Evolutionary conservation across 2,329 filamentous ascomycete genomes (phyloP), one percentile per base, ranked within the genome.

Genomic region (Epicoccum sorghinum): DNA sequence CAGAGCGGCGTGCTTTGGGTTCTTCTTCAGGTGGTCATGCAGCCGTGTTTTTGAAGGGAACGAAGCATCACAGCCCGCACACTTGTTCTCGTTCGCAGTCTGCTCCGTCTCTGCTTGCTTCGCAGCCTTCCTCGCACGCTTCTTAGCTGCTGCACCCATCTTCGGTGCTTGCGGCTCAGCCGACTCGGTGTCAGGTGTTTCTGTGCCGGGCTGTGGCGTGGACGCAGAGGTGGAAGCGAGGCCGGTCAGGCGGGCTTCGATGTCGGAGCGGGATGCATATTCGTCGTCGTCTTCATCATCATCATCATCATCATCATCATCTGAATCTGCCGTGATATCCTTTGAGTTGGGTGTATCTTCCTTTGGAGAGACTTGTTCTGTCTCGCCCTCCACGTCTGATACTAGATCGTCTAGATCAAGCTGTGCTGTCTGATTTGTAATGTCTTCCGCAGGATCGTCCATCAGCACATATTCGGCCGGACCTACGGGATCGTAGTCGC

Each of bases 31-130:
- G 72, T 96, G 91, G 47, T 83, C 79, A 70, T 93, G 93, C 14
- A 96, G 75, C 61, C 86, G 86, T 5, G 84, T 89, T 62, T 86
- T 88, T 1, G 88, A 91, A 0, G 83, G 85, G 77, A 98, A 99
- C 0, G 77, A 82, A 61, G 89, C 91, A 61, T 86, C 83, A 74
- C 95, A 98, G 4, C 86, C 84, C 3, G 89, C 83, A 70, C 95
- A 98, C 65, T 87, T 87, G 47, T 90, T 83, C 27, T 86, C 78
- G 60, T 60, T 22, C 2, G 70, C 71, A 2, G 57, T 12, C 4
- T 58, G 48, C 5, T 71, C 66, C 4, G 60, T 60, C 2, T 67
- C 68, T 4, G 73, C 69, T 33, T 74, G 69, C 43, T 78, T 76
- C 1, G 78, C 79, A 2, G 78, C 79, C 35, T 71, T 71, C 60